Conservation (phyloP, 805 yeast species). For the Metschnikowia arizonensis region DNA sequence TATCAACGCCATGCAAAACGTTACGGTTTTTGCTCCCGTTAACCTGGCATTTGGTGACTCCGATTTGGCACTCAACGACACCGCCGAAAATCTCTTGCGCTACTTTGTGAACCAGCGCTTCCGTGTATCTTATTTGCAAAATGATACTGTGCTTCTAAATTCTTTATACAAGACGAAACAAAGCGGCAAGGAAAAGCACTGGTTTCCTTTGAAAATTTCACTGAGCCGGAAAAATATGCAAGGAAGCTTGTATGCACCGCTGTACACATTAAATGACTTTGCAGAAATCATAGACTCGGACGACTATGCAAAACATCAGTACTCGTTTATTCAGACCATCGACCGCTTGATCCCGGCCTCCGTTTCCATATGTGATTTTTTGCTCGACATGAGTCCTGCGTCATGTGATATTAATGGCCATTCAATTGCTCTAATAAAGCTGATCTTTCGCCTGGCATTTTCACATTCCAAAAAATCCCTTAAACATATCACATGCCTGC, state of each 20-base stretch:
- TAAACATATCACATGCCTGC: constrained; percentile 22
- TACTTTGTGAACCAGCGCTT: constrained; percentile 34
- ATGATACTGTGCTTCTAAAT: constrained; percentile 24
- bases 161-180: constrained; percentile 24
- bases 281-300: constrained; percentile 55
- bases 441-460: constrained; percentile 28
- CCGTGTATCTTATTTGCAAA: constrained; percentile 28
- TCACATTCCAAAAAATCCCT: neutral
- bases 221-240: constrained; percentile 14
- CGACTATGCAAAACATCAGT: constrained; percentile 55
- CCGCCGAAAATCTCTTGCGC: constrained; percentile 18
- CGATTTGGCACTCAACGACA: constrained; percentile 19
- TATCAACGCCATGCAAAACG: constrained; percentile 54
- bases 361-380: constrained; percentile 33
- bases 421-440: constrained; percentile 24
- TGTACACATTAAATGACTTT: constrained; percentile 40
- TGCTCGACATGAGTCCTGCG: constrained; percentile 19
- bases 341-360: constrained; percentile 40
- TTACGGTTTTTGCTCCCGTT: constrained; percentile 76
- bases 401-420: constrained; percentile 16
- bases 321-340: constrained; percentile 65
- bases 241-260: constrained; percentile 22
- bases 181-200: constrained; percentile 1
- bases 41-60: constrained; percentile 62
- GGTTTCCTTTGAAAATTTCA: constrained; percentile 16